Evolutionary conservation across 2,329 filamentous ascomycete genomes (phyloP), one percentile per base, ranked within the genome.

Genomic region (Ophiostoma fasciatum): DNA sequence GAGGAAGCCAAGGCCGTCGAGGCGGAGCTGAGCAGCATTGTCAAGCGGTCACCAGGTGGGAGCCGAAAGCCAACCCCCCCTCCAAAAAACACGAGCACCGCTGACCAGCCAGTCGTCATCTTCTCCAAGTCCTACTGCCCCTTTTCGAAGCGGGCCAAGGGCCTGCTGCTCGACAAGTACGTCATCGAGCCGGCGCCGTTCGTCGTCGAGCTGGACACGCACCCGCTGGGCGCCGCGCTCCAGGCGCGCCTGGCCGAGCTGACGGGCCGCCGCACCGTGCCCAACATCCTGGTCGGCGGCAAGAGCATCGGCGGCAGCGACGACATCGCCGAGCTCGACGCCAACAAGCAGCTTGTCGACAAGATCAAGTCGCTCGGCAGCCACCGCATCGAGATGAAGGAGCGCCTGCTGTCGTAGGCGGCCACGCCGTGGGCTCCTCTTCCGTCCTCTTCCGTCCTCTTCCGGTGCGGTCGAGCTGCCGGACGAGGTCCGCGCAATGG

Each of bases 91-190:
- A n/a, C n/a, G n/a, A n/a, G n/a, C n/a, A n/a, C n/a, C n/a, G n/a
- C n/a, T n/a, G n/a, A n/a, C n/a, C n/a, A n/a, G n/a, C 23, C 23
- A 25, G 84, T 96, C 41, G 82, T 94, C 54, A 83, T 98, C 49
- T 96, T 96, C 62, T 94, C 85, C 45, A 96, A 98, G 59, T 74
- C 81, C 1, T 94, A 88, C 60, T 98, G 90, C 57, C 84, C 81
- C 1, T 78, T 72, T 60, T 94, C 85, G 35, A 79, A 76, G 52
- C 76, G 74, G 47, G 90, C 90, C 31, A 98, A 98, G 60, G 65
- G 67, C 29, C 71, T 96, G 38, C 71, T 98, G 28, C 72, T 94
- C 28, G 74, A 87, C 17, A 78, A 80, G 48, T 96, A 96, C 63
- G 65, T 64, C 37, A 92, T 98, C 52, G 70, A 74, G 1, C 90